A percentile compares a stretch with the other conserved stretches of the same genome.
phyloP scores from a whole-genome alignment of 1,284 basidiomycete genomes.

The Ganoderma sp. region DNA sequence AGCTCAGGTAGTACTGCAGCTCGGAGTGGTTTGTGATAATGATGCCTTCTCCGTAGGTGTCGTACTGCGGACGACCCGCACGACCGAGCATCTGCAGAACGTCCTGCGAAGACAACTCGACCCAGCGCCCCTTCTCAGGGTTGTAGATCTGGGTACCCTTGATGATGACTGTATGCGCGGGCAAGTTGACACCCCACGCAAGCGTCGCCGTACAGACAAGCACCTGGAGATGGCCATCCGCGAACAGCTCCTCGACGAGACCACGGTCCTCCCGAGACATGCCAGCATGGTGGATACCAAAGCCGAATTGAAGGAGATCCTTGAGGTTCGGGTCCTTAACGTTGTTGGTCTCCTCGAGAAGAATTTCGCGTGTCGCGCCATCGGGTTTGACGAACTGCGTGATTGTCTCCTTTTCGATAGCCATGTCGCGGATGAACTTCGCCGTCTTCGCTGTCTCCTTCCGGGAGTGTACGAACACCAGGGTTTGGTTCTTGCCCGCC shows the following conservation, averaged over 20 bases:
- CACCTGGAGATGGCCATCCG: conserved; percentile 92
- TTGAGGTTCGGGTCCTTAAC: conserved; percentile 86
- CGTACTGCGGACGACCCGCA: conserved; percentile 97
- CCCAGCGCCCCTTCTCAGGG: conserved; percentile 98
- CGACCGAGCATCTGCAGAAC: conserved; percentile 99
- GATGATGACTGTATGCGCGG: conserved; percentile 98
- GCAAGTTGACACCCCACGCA: conserved; percentile 99
- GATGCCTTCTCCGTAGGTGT: conserved; percentile 97
- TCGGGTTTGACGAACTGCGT: conserved; percentile 94
- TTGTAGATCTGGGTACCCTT: conserved; percentile 99
- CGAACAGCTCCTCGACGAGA: conserved; percentile 94
- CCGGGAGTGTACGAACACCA: conserved; percentile 98
- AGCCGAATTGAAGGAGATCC: conserved; percentile 95
- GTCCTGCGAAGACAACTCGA: conserved; percentile 95
- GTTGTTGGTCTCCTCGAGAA: conserved; percentile 84
- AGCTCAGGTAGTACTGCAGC: conserved; percentile 94
- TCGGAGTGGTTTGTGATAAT: conserved; percentile 99
- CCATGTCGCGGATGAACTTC: conserved; percentile 92
- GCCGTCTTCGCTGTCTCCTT: conserved; percentile 99
- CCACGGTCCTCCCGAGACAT: conserved; percentile 95
- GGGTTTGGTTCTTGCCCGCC: conserved; percentile 87
- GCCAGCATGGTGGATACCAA: conserved; percentile 98
- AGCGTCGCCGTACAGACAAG: conserved; percentile 97
- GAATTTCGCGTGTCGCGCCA: conserved; percentile 85
- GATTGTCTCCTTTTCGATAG: conserved; percentile 96